These are phyloP conservation scores for Lactarius trivialis DNA, from an alignment of 768 basidiomycete species.

Conservation along the genomic window DNA sequence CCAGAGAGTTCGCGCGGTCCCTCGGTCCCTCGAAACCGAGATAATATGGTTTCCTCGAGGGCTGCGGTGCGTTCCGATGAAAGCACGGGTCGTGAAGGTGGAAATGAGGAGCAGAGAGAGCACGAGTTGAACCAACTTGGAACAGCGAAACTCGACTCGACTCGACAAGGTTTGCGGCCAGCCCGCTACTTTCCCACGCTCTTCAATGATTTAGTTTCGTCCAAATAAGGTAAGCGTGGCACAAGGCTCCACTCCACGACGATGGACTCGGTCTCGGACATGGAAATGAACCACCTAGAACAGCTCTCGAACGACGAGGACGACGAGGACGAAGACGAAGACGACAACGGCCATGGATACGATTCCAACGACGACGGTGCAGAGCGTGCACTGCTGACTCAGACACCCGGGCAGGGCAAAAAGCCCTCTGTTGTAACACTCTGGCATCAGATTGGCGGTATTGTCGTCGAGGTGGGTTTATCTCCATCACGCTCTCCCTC, in stretches of 20 bases:
- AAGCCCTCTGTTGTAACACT: constrained; percentile 20
- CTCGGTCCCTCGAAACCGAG: constrained; percentile 10
- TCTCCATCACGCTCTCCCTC: background rate
- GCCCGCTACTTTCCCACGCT: constrained; percentile 24
- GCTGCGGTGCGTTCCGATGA: background rate
- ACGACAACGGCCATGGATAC: constrained; percentile 20
- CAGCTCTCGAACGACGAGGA: constrained; percentile 22
- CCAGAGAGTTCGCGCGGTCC: constrained; percentile 10
- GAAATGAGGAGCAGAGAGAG: background rate
- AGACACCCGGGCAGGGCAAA: constrained; percentile 28
- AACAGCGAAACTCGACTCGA: constrained; percentile 8
- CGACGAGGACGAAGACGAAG: constrained; percentile 15
- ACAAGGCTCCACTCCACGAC: background rate
- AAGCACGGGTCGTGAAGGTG: background rate
- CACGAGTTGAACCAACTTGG: background rate
- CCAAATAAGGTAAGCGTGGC: background rate
- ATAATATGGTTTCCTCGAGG: background rate
- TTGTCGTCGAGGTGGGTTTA: constrained; percentile 62
- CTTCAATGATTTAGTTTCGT: constrained; percentile 8
- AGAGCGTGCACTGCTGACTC: constrained; percentile 40
- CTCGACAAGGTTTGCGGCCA: constrained; percentile 23
- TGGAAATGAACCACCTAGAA: constrained; percentile 34
- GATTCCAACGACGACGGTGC: constrained; percentile 35
- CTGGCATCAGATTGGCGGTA: constrained; percentile 54
- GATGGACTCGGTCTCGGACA: constrained; percentile 7